Percentiles rank a stretch among this genome's conserved stretches.
Evolutionary conservation across 2,329 filamentous ascomycete genomes (phyloP).

Genomic region (Thelonectria olida): DNA sequence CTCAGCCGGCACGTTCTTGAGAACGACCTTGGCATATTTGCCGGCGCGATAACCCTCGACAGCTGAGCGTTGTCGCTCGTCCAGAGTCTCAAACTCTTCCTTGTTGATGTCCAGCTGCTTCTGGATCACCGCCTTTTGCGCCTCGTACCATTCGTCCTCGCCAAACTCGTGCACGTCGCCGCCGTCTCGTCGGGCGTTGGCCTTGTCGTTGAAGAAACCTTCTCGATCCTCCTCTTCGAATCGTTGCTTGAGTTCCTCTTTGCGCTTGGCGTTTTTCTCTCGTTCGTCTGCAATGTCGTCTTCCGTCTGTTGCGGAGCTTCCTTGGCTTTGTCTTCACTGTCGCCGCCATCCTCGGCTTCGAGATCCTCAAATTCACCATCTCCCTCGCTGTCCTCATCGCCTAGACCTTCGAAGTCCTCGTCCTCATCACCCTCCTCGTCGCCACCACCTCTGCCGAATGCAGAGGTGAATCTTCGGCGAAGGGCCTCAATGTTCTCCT

Average conservation of each 20-base stretch:
- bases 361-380: constrained; percentile 67
- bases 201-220: constrained; percentile 91
- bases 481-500: constrained; percentile 79
- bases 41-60: constrained; percentile 93
- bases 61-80: constrained; percentile 81
- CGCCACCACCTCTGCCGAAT: constrained; percentile 50
- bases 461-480: constrained; percentile 79
- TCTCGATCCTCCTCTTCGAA: constrained; percentile 99
- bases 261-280: constrained; percentile 87
- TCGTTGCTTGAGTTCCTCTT: constrained; percentile 92
- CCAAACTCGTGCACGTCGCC: constrained; percentile 83
- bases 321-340: constrained; percentile 60
- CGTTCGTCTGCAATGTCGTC: constrained; percentile 85
- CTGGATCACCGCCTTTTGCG: constrained; percentile 92
- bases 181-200: constrained; percentile 75
- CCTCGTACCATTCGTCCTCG: constrained; percentile 98
- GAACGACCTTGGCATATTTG: constrained; percentile 89
- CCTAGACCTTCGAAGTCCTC: constrained; percentile 65
- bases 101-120: constrained; percentile 98
- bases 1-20: constrained; percentile 90
- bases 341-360: constrained; percentile 74
- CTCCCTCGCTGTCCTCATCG: constrained; percentile 61
- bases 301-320: constrained; percentile 53
- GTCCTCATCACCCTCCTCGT: constrained; percentile 50
- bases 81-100: constrained; percentile 87